Evolutionary conservation across 2,329 filamentous ascomycete species (phyloP).

Genomic region (Apiospora saccharicola): DNA sequence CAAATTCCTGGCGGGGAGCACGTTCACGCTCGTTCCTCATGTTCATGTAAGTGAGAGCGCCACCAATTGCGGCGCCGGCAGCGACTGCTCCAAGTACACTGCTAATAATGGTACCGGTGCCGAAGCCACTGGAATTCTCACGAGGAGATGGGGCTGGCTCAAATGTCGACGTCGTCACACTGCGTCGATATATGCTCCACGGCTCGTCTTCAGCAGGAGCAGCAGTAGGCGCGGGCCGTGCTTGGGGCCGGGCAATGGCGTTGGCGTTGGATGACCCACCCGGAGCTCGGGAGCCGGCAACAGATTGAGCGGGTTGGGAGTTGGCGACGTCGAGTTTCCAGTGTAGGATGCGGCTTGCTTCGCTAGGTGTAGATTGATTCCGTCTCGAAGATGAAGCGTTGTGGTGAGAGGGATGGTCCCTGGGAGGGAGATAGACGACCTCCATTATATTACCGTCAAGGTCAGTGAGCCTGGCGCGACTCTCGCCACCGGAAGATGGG

Average conservation of each 20-base stretch:
- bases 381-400: conserved; percentile 44
- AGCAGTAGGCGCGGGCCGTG: conserved; percentile 31
- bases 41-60: conserved; percentile 73
- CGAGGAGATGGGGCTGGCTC: conserved; percentile 38
- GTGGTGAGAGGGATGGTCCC: conserved; percentile 46
- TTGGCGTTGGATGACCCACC: conserved; percentile 20
- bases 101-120: conserved; percentile 72
- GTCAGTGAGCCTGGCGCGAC: conserved; percentile 70
- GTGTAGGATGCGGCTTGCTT: conserved; percentile 54
- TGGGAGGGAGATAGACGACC: conserved; percentile 66
- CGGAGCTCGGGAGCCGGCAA: conserved; percentile 31
- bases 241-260: conserved; percentile 29
- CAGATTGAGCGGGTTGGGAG: conserved; percentile 37
- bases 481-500: conserved; percentile 41
- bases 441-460: conserved; percentile 87
- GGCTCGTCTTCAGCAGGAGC: conserved; percentile 31
- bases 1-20: conserved; percentile 50
- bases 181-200: conserved; percentile 41
- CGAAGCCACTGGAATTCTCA: conserved; percentile 51
- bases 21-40: conserved; percentile 61
- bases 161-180: conserved; percentile 45
- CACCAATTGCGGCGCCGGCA: conserved; percentile 74
- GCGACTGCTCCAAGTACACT: conserved; percentile 77
- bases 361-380: conserved; percentile 47
- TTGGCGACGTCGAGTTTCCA: conserved; percentile 57